Base-by-base conservation (phyloP, 805 yeast genomes). In the Candida multigemmis region DNA sequence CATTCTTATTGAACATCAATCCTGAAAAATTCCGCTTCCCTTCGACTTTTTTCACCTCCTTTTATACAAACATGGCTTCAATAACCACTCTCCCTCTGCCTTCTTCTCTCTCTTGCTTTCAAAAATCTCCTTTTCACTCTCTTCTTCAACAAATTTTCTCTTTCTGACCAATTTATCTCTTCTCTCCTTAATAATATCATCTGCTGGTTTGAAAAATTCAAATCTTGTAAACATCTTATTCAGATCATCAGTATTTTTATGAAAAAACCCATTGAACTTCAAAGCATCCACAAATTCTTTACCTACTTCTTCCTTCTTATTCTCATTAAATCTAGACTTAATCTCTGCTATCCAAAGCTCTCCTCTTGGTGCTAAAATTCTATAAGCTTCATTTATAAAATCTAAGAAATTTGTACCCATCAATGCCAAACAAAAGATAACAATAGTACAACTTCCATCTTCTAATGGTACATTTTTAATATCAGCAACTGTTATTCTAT, bases 401-500 rank as follows among this genome's bases (percentile, higher is more conserved):
- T 91, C 97, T 34, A 87, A 59, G 48, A 89, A 86, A 48, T 91
- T 91, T 3, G 97, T 89, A 3, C 99, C 98, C 99, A 91, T 91
- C 33, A 91, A 62, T 0, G 97, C 91, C 26, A 91, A 65, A 53
- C 98, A 91, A 53, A 87, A 91, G 5, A 91, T 71, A n/a, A 84
- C 98, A 23, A 91, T 65, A 14, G 86, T 72, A 42, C 91, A 85
- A 1, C 91, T 78, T 28, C 68, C 68, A 47, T 86, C 85, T 2
- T 64, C 68, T 36, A 91, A 54, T 12, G 98, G 98, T 7, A 89
- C 96, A 42, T 84, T 68, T 47, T 75, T 80, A 38, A 91, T 83
- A 59, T 91, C 99, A 0, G 97, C 96, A n/a, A 89, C 97, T 0
- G 96, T 87, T 33, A 91, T 82, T 41, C 87, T 65, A 5, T 82